Base-by-base conservation (phyloP, 805 yeast species). In the Sugiyamaella qingdaonensis region DNA sequence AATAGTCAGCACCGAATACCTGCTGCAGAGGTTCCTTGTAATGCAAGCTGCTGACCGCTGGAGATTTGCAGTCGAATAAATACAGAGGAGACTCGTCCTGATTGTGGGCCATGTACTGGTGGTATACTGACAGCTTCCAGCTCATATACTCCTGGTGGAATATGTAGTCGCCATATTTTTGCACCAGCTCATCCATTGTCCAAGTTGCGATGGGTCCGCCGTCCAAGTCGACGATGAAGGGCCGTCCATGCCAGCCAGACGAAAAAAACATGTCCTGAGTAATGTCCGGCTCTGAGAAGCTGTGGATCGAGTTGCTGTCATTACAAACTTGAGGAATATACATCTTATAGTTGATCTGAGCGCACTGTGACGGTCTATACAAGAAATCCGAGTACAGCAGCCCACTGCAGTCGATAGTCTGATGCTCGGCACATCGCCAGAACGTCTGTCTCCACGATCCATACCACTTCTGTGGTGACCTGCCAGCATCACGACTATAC, bases 111-210 rank as follows among this genome's bases (percentile, higher is more conserved):
- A 84, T 77, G 64, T 90, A 90, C 49, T 81, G 74, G 1, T 77
- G 64, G 63, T 88, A 90, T 18, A 80, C 71, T 1, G 71, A 60
- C 19, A 90, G 70, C 2, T 83, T 77, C 96, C 97, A 90, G 56
- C 81, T 79, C 45, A 88, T 92, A 31, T 87, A 81, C 68, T 91
- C 97, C 67, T 90, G 96, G 51, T 92, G 78, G 68, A 91, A 91
- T 2, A 78, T 83, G 35, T 44, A 34, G 19, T 77, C 66, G 1
- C 88, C 81, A 58, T 84, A 88, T 49, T 84, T 65, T 1, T 67
- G 56, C 4, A 75, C 68, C 27, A 90, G 70, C 16, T 69, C 64
- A 0, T 71, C 69, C 16, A 85, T 64, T 8, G 75, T 71, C 95
- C 95, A 86, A 1, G 67, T 7, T 85, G 92, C 95, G 86, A 86